Conservation (phyloP, 2,329 filamentous ascomycete genomes). For the Monosporascus sp. region DNA sequence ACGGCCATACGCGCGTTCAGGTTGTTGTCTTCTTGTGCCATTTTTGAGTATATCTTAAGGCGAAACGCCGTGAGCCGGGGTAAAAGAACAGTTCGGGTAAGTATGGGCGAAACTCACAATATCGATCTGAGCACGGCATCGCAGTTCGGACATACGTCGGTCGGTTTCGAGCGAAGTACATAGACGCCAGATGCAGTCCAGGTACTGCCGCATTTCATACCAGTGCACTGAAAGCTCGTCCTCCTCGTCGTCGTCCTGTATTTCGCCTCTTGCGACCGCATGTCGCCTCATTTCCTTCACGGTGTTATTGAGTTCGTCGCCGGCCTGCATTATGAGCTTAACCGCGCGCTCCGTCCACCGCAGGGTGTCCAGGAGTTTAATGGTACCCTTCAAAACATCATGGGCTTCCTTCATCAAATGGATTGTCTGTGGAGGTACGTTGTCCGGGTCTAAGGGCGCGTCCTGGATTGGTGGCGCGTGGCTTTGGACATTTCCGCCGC, state of each 20-base stretch:
- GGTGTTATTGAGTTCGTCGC: conserved; percentile 35
- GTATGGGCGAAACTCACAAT: conserved; percentile 28
- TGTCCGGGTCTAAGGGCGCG: conserved; percentile 22
- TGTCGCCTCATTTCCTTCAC: conserved; percentile 17
- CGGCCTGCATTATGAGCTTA: conserved; percentile 37
- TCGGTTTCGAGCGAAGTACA: conserved; percentile 42
- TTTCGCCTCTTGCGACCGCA: conserved; percentile 5
- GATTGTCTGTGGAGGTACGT: conserved; percentile 38
- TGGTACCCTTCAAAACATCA: conserved; percentile 39
- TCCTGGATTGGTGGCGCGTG: conserved; percentile 2
- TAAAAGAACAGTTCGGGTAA: not conserved
- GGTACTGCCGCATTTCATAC: conserved; percentile 42
- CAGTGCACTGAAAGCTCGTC: conserved; percentile 34
- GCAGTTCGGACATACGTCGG: conserved; percentile 39
- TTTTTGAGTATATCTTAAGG: conserved; percentile 41
- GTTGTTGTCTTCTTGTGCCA: conserved; percentile 44
- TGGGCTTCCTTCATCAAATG: conserved; percentile 43
- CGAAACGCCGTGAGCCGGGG: no score
- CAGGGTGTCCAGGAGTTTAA: conserved; percentile 40
- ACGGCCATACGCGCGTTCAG: conserved; percentile 58
- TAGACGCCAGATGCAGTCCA: conserved; percentile 37
- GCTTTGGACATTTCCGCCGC: conserved; percentile 3
- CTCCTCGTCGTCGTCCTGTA: conserved; percentile 13
- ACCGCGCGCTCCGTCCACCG: conserved; percentile 43
- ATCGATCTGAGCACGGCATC: conserved; percentile 41